Conservation (phyloP, 192 early-diverging fungal genomes). For the Funneliformis geosporum region DNA sequence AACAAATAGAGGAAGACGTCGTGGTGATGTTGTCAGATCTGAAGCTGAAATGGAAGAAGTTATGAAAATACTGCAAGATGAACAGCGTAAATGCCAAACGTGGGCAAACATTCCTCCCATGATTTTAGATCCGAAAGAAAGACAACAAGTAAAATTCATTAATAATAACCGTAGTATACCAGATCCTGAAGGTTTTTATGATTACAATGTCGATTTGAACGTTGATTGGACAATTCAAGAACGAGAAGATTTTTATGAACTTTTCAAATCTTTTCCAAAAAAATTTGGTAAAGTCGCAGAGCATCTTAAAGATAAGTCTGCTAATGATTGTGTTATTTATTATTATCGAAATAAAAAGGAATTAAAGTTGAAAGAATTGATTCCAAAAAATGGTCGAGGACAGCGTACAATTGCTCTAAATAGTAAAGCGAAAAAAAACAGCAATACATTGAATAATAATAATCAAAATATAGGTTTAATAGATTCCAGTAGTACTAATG, state of each 20-base stretch:
- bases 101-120: conserved; percentile 73
- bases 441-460: conserved; percentile 33
- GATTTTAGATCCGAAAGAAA: conserved; percentile 62
- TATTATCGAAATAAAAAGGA: conserved; percentile 82
- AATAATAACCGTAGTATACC: conserved; percentile 61
- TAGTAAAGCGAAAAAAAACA: conserved; percentile 51
- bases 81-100: conserved; percentile 68
- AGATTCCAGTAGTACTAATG: background rate
- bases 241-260: conserved; percentile 62
- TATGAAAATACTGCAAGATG: conserved; percentile 73
- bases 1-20: conserved; percentile 36
- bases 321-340: conserved; percentile 70
- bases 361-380: conserved; percentile 68
- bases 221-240: conserved; percentile 68
- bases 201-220: conserved; percentile 56
- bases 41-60: conserved; percentile 79
- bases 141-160: conserved; percentile 54
- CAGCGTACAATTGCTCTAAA: conserved; percentile 38
- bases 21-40: conserved; percentile 70
- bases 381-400: conserved; percentile 51
- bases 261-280: conserved; percentile 69
- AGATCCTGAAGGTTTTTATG: conserved; percentile 65
- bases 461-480: background rate
- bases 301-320: conserved; percentile 62
- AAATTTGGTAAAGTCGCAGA: conserved; percentile 75